phyloP scores from a whole-genome alignment of 768 basidiomycete genomes.

The Pleurotus tuoliensis region DNA sequence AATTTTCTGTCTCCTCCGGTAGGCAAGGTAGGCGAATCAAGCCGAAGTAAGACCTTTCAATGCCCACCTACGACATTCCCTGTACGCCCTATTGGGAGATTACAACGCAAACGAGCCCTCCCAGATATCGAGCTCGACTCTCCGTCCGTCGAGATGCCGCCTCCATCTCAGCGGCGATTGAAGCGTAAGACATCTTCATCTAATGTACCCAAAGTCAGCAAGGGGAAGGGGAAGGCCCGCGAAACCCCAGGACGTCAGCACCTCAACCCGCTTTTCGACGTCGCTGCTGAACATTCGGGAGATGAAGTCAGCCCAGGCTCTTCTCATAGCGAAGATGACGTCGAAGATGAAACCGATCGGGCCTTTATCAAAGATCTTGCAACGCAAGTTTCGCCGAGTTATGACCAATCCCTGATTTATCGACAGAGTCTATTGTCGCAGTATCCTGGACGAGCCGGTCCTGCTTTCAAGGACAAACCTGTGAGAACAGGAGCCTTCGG shows the following conservation, averaged over 20 bases:
- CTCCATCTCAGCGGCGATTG: slow-evolving; percentile 34
- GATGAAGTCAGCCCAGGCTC: slow-evolving; percentile 69
- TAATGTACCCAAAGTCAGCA: slow-evolving; percentile 11
- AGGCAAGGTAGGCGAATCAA: too few relatives aligned
- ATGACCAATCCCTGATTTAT: slow-evolving; percentile 71
- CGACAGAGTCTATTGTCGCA: slow-evolving; percentile 74
- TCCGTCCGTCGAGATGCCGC: slow-evolving; percentile 26
- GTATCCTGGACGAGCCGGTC: slow-evolving; percentile 39
- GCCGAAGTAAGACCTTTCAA: slow-evolving; percentile 5
- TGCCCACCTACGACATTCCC: slow-evolving; percentile 40
- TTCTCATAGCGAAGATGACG: slow-evolving; percentile 49
- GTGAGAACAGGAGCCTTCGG: slow-evolving; percentile 41
- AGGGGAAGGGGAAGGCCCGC: slow-evolving; percentile 12
- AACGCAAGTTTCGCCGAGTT: slow-evolving; percentile 68
- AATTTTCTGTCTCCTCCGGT: too few relatives aligned
- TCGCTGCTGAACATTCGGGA: slow-evolving; percentile 75
- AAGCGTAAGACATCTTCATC: slow-evolving; percentile 29
- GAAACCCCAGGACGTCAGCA: slow-evolving; percentile 12
- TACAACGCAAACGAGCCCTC: slow-evolving; percentile 19
- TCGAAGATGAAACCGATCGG: slow-evolving; percentile 65
- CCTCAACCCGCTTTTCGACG: slow-evolving; percentile 49
- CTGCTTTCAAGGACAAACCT: slow-evolving; percentile 53
- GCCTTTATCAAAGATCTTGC: slow-evolving; percentile 60
- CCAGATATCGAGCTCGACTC: slow-evolving; percentile 20
- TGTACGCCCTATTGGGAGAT: slow-evolving; percentile 34